Evolutionary conservation across 202 grass and related monocot species (phyloP).

Genomic region (Hordeum pubiflorum): DNA sequence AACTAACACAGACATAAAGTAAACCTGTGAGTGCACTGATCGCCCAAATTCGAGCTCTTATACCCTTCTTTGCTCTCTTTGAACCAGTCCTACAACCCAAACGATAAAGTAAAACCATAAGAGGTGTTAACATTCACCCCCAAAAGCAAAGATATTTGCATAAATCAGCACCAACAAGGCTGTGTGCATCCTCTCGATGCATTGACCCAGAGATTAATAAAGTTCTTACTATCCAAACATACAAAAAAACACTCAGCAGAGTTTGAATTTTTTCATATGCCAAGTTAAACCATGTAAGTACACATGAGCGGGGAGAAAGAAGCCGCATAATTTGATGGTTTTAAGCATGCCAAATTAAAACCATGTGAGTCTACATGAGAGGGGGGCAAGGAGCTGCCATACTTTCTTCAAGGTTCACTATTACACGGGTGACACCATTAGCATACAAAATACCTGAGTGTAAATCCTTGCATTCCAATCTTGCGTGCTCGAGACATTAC

Average conservation of each 20-base stretch:
- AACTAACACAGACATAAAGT: neutral
- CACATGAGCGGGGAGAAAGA: neutral
- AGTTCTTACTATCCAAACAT: neutral
- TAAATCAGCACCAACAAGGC: neutral
- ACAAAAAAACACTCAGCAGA: neutral
- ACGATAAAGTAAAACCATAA: slow-evolving; percentile 2
- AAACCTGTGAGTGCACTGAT: slow-evolving; percentile 74
- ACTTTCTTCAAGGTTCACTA: neutral
- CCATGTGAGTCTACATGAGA: neutral
- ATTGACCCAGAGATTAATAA: neutral
- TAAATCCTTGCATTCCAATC: slow-evolving; percentile 90
- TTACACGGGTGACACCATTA: neutral
- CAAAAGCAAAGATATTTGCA: neutral
- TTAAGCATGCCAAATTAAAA: neutral
- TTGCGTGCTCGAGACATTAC: slow-evolving; percentile 55
- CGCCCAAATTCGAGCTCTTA: slow-evolving; percentile 56
- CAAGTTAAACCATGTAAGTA: neutral
- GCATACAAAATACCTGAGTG: slow-evolving; percentile 35
- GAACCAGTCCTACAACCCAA: slow-evolving; percentile 55
- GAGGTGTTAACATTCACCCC: neutral
- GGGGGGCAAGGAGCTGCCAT: neutral
- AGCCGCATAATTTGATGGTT: neutral
- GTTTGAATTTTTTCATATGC: neutral
- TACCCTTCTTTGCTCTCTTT: slow-evolving; percentile 61
- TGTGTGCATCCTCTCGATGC: neutral